A percentile compares a stretch with the other conserved stretches of the same genome.
Conservation (phyloP, 768 basidiomycete species). For the Favolaschia claudopus region DNA sequence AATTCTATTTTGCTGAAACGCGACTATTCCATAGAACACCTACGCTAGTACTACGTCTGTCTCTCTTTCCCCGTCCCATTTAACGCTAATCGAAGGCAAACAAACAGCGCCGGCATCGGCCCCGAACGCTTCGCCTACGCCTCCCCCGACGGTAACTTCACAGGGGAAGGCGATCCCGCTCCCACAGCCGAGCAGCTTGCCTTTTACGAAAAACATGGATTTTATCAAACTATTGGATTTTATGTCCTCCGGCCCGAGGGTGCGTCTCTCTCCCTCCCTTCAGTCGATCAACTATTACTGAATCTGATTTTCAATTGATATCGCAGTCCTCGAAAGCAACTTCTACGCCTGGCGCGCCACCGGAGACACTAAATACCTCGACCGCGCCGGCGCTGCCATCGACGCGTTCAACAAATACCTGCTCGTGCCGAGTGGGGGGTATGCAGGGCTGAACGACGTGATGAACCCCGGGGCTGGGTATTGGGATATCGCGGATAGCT, state of each 20-base stretch:
- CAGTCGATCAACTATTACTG: no score
- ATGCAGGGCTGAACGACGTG: slow-evolving; percentile 50
- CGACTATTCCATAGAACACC: no score
- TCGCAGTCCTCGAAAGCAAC: slow-evolving; percentile 36
- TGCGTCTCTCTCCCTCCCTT: slow-evolving; percentile 48
- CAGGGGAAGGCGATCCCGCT: slow-evolving; percentile 35
- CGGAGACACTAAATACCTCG: slow-evolving; percentile 55
- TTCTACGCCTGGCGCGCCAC: slow-evolving; percentile 64
- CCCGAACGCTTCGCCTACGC: slow-evolving; percentile 54
- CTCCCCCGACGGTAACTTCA: slow-evolving; percentile 52
- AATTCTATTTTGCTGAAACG: no score
- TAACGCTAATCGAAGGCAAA: no score
- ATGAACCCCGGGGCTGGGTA: slow-evolving; percentile 27
- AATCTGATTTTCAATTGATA: neutral
- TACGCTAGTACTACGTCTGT: no score
- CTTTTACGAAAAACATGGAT: slow-evolving; percentile 54
- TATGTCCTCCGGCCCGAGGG: slow-evolving; percentile 60
- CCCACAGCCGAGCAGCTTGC: slow-evolving; percentile 34
- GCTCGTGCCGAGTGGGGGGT: slow-evolving; percentile 32
- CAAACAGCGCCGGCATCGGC: slow-evolving; percentile 61
- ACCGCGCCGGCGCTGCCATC: slow-evolving; percentile 51
- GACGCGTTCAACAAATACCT: slow-evolving; percentile 50
- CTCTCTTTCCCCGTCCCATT: no score
- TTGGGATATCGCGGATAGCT: slow-evolving; percentile 55
- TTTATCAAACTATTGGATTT: slow-evolving; percentile 43